Evolutionary conservation across 2,329 filamentous ascomycete genomes (phyloP).

Genomic region (Curvularia eragrostidis): DNA sequence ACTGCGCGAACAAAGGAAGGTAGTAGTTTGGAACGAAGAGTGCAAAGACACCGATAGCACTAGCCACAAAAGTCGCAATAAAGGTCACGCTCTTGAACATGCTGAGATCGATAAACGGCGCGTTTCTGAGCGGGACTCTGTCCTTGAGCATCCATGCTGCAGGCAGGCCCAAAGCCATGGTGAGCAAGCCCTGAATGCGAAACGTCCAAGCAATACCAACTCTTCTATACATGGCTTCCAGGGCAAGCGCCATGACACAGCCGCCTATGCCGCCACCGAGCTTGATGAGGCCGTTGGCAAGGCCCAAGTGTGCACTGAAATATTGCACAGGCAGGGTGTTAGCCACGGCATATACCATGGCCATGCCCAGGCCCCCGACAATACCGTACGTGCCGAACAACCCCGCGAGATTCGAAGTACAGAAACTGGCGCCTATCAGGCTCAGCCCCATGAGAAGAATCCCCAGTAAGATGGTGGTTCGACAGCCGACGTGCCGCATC

Average conservation of each 20-base stretch:
- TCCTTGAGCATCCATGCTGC: constrained; percentile 38
- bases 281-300: constrained; percentile 43
- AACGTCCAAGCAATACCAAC: constrained; percentile 44
- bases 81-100: constrained; percentile 38
- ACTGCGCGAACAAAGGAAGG: constrained; percentile 38
- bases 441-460: constrained; percentile 59
- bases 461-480: constrained; percentile 57
- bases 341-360: constrained; percentile 31
- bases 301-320: constrained; percentile 37
- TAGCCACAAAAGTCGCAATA: constrained; percentile 32
- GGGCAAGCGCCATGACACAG: constrained; percentile 35
- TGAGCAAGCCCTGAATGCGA: constrained; percentile 36
- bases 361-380: constrained; percentile 55
- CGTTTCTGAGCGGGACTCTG: constrained; percentile 27
- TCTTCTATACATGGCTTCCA: constrained; percentile 33
- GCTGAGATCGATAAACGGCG: constrained; percentile 32
- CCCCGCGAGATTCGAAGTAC: constrained; percentile 54
- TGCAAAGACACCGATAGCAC: constrained; percentile 35
- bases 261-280: constrained; percentile 39
- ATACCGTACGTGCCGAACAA: constrained; percentile 59
- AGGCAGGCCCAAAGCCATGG: constrained; percentile 33
- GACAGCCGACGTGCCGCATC: constrained; percentile 59
- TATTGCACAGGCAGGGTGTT: constrained; percentile 40
- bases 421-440: constrained; percentile 58
- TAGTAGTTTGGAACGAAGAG: constrained; percentile 43